phyloP scores from a whole-genome alignment of 176 grass and related monocot genomes.

The Lolium rigidum region DNA sequence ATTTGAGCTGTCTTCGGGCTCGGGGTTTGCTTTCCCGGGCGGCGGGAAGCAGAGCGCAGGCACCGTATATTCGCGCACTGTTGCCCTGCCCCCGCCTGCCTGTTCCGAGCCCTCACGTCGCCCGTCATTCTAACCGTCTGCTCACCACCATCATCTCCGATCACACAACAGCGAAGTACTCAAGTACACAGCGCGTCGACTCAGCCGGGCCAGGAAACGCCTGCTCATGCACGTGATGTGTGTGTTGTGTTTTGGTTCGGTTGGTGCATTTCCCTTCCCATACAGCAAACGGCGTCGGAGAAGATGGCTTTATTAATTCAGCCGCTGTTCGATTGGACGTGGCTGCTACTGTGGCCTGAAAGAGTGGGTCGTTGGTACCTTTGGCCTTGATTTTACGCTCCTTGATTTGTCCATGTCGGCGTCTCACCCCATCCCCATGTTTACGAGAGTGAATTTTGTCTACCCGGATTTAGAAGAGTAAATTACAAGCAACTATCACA shows the following conservation, averaged over 20 bases:
- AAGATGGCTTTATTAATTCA: constrained; percentile 20
- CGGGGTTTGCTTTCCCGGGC: not conserved
- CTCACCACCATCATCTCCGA: not conserved
- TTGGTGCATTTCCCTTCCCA: not conserved
- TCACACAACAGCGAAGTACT: not conserved
- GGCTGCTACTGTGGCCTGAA: constrained; percentile 2
- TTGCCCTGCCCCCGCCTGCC: constrained; percentile 7
- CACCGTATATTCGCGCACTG: constrained; percentile 28
- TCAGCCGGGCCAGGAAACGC: not conserved
- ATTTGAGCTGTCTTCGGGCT: not conserved
- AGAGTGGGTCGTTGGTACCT: constrained; percentile 22
- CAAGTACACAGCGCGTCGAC: too few species aligned
- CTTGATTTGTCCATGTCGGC: not conserved
- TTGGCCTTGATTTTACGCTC: not conserved
- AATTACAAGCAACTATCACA: too few species aligned
- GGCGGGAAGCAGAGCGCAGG: not conserved
- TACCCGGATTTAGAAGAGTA: too few species aligned
- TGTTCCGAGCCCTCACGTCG: constrained; percentile 40
- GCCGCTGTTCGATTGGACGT: constrained; percentile 27
- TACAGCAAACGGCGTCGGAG: not conserved
- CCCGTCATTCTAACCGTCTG: constrained; percentile 46
- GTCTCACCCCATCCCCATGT: too few species aligned
- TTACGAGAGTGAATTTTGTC: too few species aligned
- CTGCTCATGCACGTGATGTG: constrained; percentile 11
- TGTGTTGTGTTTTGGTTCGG: not conserved